Conservation (phyloP, 768 basidiomycete genomes). For the Symmetrospora coprosmae region DNA sequence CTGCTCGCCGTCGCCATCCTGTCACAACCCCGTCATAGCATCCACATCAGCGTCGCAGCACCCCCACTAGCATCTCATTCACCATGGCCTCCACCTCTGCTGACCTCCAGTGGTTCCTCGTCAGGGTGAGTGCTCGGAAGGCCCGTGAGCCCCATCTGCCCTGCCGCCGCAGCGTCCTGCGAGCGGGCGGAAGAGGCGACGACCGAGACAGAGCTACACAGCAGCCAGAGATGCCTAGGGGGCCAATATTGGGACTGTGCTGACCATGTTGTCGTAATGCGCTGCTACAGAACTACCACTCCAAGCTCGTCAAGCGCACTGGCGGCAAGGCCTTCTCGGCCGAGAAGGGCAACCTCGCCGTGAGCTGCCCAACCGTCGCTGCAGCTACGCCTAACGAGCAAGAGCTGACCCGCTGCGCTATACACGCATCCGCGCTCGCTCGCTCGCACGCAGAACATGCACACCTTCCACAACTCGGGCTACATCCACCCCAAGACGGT, state of each 20-base stretch:
- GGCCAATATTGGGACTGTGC: not conserved
- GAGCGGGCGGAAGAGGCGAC: too few relatives aligned
- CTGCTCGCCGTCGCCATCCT: too few relatives aligned
- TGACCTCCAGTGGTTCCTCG: slow-evolving; percentile 18
- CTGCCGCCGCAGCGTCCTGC: too few relatives aligned
- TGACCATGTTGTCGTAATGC: not conserved
- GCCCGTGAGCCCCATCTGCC: too few relatives aligned
- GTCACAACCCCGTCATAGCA: too few relatives aligned
- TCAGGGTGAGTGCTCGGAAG: too few relatives aligned
- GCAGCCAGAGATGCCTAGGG: too few relatives aligned
- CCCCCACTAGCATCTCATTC: too few relatives aligned
- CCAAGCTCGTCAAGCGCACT: slow-evolving; percentile 12
- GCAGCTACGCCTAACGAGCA: not conserved
- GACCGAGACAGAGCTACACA: too few relatives aligned
- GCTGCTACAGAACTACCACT: not conserved
- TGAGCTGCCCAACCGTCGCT: not conserved
- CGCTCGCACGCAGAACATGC: not conserved
- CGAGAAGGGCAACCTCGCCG: slow-evolving; percentile 15
- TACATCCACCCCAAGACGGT: slow-evolving; percentile 16
- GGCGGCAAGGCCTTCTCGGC: slow-evolving; percentile 1
- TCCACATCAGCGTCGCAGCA: too few relatives aligned
- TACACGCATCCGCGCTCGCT: not conserved
- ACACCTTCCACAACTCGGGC: slow-evolving; percentile 17
- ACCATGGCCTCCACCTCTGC: too few relatives aligned
- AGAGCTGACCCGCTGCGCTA: too few relatives aligned